Evolutionary conservation across 345 rosid species (phyloP).

Genomic region (Linum trigynum): DNA sequence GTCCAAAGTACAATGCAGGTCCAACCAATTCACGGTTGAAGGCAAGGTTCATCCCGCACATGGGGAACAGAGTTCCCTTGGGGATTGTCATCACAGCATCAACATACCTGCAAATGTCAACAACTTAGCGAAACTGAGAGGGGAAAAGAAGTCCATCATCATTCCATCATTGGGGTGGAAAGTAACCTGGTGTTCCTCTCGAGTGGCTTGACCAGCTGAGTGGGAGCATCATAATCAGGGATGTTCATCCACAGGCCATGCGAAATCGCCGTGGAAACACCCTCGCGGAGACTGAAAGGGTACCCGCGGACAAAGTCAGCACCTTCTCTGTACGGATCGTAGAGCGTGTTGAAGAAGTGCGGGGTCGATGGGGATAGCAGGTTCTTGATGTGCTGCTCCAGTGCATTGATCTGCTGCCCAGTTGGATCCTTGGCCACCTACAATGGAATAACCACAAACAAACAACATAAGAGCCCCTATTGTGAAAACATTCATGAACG

Average conservation of each 20-base stretch:
- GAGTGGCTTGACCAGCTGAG: background rate
- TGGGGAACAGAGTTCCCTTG: background rate
- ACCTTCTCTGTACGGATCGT: background rate
- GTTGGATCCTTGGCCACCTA: background rate
- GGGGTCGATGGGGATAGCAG: background rate
- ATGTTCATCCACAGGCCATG: background rate
- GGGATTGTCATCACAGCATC: background rate
- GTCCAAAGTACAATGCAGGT: slow-evolving; percentile 1
- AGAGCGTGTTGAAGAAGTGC: background rate
- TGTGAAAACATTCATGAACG: background rate
- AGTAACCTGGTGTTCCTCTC: background rate
- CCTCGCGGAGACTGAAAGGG: background rate
- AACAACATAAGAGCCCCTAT: too few species aligned
- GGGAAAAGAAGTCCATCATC: background rate
- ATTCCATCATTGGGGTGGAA: background rate
- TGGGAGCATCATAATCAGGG: background rate
- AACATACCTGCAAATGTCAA: background rate
- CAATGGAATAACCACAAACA: background rate
- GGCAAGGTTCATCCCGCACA: background rate
- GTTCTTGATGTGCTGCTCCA: background rate
- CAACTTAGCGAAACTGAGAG: too few species aligned
- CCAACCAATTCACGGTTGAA: background rate
- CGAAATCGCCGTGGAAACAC: background rate
- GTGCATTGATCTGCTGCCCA: background rate
- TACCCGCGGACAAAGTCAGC: background rate